These are phyloP conservation scores for Fusarium duplospermum DNA, from an alignment of 2,329 filamentous ascomycete genomes.

Conservation along the genomic window DNA sequence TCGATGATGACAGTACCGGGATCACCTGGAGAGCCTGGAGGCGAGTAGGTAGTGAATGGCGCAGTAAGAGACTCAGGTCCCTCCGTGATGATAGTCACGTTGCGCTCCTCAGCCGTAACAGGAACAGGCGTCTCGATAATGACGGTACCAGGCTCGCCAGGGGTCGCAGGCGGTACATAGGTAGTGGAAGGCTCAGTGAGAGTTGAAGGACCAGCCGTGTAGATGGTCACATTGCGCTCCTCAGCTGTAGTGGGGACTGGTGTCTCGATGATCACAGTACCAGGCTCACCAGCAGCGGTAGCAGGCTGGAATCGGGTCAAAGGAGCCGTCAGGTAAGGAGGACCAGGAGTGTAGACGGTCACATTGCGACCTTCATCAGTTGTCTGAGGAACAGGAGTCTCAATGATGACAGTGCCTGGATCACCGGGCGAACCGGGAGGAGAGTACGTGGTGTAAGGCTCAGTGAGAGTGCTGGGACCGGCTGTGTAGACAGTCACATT, in stretches of 20 bases:
- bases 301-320: conserved; percentile 17
- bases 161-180: conserved; percentile 10
- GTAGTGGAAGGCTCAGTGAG: conserved; percentile 27
- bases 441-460: conserved; percentile 19
- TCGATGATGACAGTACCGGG: conserved; percentile 26
- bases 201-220: conserved; percentile 21
- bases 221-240: conserved; percentile 16
- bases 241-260: conserved; percentile 10
- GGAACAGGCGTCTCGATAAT: conserved; percentile 29
- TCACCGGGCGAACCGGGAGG: conserved; percentile 19
- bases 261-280: conserved; percentile 29
- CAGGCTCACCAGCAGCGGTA: neutral
- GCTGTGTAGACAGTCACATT: conserved; percentile 28
- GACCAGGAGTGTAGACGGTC: conserved; percentile 18
- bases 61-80: conserved; percentile 27
- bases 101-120: neutral
- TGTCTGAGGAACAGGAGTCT: conserved; percentile 9
- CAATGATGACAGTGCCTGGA: conserved; percentile 23
- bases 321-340: conserved; percentile 11
- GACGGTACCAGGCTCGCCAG: conserved; percentile 25
- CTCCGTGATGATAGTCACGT: conserved; percentile 22
- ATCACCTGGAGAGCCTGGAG: conserved; percentile 14
- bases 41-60: conserved; percentile 24
- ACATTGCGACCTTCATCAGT: conserved; percentile 8
- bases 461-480: conserved; percentile 12